These are phyloP conservation scores for Penicillium psychrosexuale DNA, from an alignment of 2,329 filamentous ascomycete species.

Conservation along the genomic window DNA sequence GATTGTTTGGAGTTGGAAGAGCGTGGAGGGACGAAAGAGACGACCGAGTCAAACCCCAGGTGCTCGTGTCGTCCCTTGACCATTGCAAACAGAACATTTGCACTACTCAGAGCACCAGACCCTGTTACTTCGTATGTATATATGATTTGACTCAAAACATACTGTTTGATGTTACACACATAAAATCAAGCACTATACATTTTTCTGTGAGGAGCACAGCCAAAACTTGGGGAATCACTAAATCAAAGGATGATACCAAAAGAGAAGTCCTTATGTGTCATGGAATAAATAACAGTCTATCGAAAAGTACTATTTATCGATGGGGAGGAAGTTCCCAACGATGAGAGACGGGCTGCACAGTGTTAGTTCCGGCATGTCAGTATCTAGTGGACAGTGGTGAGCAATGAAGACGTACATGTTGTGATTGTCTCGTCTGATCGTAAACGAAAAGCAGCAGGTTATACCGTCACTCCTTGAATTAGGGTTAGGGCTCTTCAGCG, in stretches of 20 bases:
- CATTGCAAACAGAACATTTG: neutral
- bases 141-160: neutral
- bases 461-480: slow-evolving; percentile 69
- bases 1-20: slow-evolving; percentile 8
- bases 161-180: slow-evolving; percentile 4
- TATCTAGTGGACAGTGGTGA: neutral
- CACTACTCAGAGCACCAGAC: neutral
- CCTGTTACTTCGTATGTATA: neutral
- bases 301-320: slow-evolving; percentile 35
- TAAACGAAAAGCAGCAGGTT: slow-evolving; percentile 96
- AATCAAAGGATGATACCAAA: slow-evolving; percentile 2
- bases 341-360: slow-evolving; percentile 77
- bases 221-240: slow-evolving; percentile 18
- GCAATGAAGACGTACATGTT: slow-evolving; percentile 72
- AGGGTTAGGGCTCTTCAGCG: slow-evolving; percentile 75
- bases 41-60: neutral
- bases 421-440: slow-evolving; percentile 88
- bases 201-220: slow-evolving; percentile 6
- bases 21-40: neutral
- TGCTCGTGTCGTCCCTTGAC: neutral
- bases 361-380: slow-evolving; percentile 3
- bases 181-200: slow-evolving; percentile 12
- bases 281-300: neutral
- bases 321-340: slow-evolving; percentile 92
- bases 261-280: slow-evolving; percentile 4